These are phyloP conservation scores for Metschnikowia amazonensis DNA, from an alignment of 805 yeast genomes.

Conservation along the genomic window DNA sequence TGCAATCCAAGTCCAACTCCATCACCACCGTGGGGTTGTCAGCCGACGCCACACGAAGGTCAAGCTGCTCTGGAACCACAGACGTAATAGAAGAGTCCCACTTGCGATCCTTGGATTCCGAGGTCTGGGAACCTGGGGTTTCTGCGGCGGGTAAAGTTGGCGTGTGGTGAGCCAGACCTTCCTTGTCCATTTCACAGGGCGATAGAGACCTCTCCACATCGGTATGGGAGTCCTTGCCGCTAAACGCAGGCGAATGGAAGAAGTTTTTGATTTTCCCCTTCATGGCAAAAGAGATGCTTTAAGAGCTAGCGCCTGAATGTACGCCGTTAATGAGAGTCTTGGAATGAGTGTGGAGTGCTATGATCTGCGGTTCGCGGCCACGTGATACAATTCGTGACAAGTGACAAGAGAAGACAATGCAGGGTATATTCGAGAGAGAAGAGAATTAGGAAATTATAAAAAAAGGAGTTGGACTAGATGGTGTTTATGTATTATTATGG, in stretches of 20 bases:
- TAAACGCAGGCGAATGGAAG: constrained; percentile 22
- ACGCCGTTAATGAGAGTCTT: not conserved
- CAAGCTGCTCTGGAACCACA: constrained; percentile 44
- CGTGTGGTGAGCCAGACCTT: no score
- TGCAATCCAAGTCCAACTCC: constrained; percentile 79
- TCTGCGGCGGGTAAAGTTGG: no score
- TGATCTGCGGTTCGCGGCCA: not conserved
- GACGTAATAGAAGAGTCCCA: constrained; percentile 13
- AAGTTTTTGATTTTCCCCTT: constrained; percentile 9
- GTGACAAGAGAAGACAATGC: no score
- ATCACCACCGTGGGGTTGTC: constrained; percentile 72
- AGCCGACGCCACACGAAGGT: constrained; percentile 60
- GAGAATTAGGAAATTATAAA: no score
- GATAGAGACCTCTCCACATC: constrained; percentile 31
- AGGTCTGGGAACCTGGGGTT: no score
- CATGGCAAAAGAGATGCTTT: constrained; percentile 1
- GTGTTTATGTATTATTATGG: no score
- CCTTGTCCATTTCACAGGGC: constrained; percentile 24
- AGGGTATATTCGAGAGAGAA: no score
- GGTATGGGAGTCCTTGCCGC: constrained; percentile 10
- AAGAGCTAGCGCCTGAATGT: not conserved
- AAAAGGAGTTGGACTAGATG: no score
- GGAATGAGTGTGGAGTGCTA: constrained; percentile 1
- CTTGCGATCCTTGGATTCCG: not conserved
- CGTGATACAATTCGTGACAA: no score